These are phyloP conservation scores for Testicularia cyperi DNA, from an alignment of 1,284 basidiomycete genomes.

Conservation along the genomic window DNA sequence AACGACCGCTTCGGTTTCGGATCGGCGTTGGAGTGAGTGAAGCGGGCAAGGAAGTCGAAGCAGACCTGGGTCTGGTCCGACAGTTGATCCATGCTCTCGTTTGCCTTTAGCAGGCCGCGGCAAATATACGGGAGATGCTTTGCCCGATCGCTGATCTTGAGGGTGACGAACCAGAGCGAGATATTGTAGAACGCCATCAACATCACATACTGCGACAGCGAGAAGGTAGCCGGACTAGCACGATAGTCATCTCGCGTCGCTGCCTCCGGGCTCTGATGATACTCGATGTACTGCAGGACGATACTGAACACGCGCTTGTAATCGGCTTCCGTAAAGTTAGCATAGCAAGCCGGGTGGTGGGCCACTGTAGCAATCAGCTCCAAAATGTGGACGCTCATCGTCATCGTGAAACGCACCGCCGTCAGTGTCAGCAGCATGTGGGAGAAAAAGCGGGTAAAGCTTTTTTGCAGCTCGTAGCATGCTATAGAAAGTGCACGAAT, in stretches of 20 bases:
- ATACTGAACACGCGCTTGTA: slow-evolving; percentile 95
- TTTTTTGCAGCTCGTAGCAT: slow-evolving; percentile 82
- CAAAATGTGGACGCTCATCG: slow-evolving; percentile 92
- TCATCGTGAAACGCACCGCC: slow-evolving; percentile 90
- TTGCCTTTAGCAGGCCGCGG: slow-evolving; percentile 81
- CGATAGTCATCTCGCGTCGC: slow-evolving; percentile 50
- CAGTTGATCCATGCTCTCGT: slow-evolving; percentile 73
- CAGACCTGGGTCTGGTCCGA: slow-evolving; percentile 94
- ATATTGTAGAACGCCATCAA: slow-evolving; percentile 90
- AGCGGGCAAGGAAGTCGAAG: slow-evolving; percentile 95
- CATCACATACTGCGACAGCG: slow-evolving; percentile 91
- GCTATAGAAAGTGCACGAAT: slow-evolving; percentile 85
- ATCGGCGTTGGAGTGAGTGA: slow-evolving; percentile 90
- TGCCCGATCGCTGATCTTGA: slow-evolving; percentile 81
- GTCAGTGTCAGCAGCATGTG: slow-evolving; percentile 84
- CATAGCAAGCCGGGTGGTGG: slow-evolving; percentile 75
- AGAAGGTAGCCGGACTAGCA: slow-evolving; percentile 66
- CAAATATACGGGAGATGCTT: slow-evolving; percentile 84
- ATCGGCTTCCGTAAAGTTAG: slow-evolving; percentile 89
- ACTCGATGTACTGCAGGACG: slow-evolving; percentile 88
- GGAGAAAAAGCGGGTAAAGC: slow-evolving; percentile 75
- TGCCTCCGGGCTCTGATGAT: slow-evolving; percentile 61
- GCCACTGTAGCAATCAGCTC: slow-evolving; percentile 87
- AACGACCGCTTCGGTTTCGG: slow-evolving; percentile 81
- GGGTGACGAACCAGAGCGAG: slow-evolving; percentile 90